Evolutionary conservation across 768 basidiomycete genomes (phyloP), one percentile per base, ranked within the genome.

Genomic region (Chalciporus piperatus): DNA sequence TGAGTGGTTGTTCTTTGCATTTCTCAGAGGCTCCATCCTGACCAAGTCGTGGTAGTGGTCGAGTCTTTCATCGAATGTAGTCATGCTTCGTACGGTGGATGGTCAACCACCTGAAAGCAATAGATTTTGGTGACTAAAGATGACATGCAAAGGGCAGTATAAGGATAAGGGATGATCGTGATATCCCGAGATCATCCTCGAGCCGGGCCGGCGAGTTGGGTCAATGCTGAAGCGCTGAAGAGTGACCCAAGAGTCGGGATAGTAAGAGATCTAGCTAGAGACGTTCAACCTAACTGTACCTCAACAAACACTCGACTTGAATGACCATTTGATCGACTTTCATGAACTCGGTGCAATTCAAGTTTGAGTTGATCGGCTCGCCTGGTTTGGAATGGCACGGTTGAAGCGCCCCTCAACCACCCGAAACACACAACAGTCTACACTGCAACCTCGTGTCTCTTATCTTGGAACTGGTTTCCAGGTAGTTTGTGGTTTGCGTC

Each of bases 51-150:
- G n/a, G n/a, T n/a, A n/a, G n/a, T 75, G 70, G 60, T 74, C 73
- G 19, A 73, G 72, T 20, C 54, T 74, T 27, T 70, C 72, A n/a
- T 74, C 73, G 19, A 74, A 73, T 33, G 55, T 70, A 13, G 66
- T 74, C 9, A 67, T 75, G 68, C 59, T 73, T 39, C 71, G 73
- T 17, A 70, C 63, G 42, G 60, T 56, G 19, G 59, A 59, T n/a
- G 63, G 58, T 32, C 45, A 66, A 4, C 50, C 54, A 0, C 59
- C 68, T 2, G 63, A 69, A 6, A 62, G 61, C 40, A 70, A 65
- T 42, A 60, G 65, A 25, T 67, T 72, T 30, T 74, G 72, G 74
- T 75, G 47, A 50, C n/a, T 25, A n/a, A 9, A 20, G 19, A 41
- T n/a, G 20, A 3, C n/a, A n/a, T n/a, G n/a, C n/a, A n/a, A n/a